Evolutionary conservation across 345 rosid species (phyloP).

Genomic region (Lepidium sativum): DNA sequence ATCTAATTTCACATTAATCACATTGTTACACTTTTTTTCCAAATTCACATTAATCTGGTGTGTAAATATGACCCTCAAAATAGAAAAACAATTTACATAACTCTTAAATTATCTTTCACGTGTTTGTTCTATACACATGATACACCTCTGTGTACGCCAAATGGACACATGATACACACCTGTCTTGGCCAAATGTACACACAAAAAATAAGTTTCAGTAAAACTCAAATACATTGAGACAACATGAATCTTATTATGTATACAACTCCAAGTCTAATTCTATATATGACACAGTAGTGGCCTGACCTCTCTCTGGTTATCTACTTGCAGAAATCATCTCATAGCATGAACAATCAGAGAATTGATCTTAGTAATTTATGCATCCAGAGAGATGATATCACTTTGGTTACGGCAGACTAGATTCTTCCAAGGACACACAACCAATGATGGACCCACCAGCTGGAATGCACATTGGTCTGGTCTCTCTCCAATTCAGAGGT

Average conservation of each 20-base stretch:
- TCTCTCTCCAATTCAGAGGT: constrained; percentile 67
- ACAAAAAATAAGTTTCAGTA: background rate
- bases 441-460: constrained; percentile 66
- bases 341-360: no score
- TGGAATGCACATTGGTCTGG: constrained; percentile 50
- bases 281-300: background rate
- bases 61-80: background rate
- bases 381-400: background rate
- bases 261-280: background rate
- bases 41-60: no score
- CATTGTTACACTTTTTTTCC: no score
- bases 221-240: background rate
- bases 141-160: background rate
- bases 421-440: constrained; percentile 68
- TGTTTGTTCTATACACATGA: constrained; percentile 7
- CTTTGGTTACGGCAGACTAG: constrained; percentile 11
- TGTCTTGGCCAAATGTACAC: background rate
- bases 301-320: background rate
- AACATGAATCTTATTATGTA: background rate
- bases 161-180: background rate
- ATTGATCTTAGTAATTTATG: background rate
- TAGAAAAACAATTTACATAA: background rate
- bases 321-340: background rate
- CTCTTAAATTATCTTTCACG: background rate
- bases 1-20: background rate